Base-by-base conservation (phyloP, 2,329 filamentous ascomycete genomes). In the Pestalotiopsis sp. region DNA sequence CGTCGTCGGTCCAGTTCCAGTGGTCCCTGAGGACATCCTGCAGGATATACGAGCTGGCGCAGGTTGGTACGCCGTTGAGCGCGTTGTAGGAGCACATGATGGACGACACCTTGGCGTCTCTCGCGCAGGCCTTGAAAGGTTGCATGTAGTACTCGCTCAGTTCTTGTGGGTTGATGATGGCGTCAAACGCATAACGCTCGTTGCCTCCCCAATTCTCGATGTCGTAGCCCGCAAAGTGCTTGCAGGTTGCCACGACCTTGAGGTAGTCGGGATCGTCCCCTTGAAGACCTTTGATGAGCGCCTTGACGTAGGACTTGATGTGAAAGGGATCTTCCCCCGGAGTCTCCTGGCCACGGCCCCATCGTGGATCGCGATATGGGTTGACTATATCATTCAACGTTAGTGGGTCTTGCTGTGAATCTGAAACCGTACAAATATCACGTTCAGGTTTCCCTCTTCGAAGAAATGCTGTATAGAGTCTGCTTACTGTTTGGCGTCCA, bases 61-160 rank as follows among this genome's bases (percentile, higher is more conserved):
- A 92, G 3, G 88, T 85, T 0, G 91, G 90, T 0, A 89, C 83
- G 0, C 90, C 90, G 69, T 92, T 91, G 41, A 93, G 80, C 0
- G 88, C 81, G 72, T 92, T 90, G 76, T 90, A 90, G 0, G 84
- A 85, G 72, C 87, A 89, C 88, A 90, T 90, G 69, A 90, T 80
- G 45, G 88, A 90, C 3, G 82, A 82, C 2, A 86, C 86, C 57
- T 84, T 82, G 12, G 85, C 83, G 73, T 89, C 86, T 25, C 85
- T 82, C 45, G 85, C 87, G 76, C 90, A 92, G 75, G 84, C 84
- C 73, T 90, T 82, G 80, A 93, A 93, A 0, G 89, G 85, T 1
- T 87, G 89, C 69, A 91, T 83, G 73, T 90, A 92, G 78, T 92
- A 93, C 73, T 92, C 90, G 0, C 85, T 83, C 6, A 93, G 78